Evolutionary conservation across 371 early-diverging fungal genomes (phyloP).

Genomic region (Pancytospora epiphaga): DNA sequence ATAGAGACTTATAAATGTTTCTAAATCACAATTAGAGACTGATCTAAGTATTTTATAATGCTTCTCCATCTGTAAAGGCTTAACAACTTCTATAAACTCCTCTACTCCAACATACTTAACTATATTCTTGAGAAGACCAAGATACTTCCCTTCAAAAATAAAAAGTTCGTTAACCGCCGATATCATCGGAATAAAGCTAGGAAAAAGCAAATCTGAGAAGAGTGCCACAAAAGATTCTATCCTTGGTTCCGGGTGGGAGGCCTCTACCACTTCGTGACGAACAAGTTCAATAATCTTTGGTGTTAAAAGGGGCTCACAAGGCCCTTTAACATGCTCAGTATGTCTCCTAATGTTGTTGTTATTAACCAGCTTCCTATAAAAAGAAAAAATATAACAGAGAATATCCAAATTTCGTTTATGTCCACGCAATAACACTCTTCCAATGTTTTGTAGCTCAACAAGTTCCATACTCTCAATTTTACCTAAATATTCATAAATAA

Average conservation of each 20-base stretch:
- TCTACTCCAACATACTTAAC: conserved; percentile 3
- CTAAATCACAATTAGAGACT: conserved; percentile 1
- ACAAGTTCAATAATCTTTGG: background rate
- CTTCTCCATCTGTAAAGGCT: conserved; percentile 5
- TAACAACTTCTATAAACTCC: conserved; percentile 8
- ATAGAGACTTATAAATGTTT: conserved; percentile 1
- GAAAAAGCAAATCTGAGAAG: background rate
- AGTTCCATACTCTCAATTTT: background rate
- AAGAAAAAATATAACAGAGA: background rate
- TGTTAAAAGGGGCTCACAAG: background rate
- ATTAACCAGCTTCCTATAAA: background rate
- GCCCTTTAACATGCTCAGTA: too few species aligned
- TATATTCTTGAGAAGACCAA: conserved; percentile 3
- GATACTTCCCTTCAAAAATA: background rate
- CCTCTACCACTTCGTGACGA: background rate
- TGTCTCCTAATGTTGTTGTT: background rate
- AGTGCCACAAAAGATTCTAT: conserved; percentile 5
- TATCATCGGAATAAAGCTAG: background rate
- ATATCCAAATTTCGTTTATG: background rate
- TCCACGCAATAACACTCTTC: background rate
- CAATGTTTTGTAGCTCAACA: background rate
- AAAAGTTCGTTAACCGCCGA: background rate
- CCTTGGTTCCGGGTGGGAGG: background rate
- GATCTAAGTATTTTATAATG: conserved; percentile 4
- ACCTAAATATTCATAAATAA: background rate